Evolutionary conservation across 2,329 filamentous ascomycete species (phyloP).

Genomic region (Botrytis deweyae): DNA sequence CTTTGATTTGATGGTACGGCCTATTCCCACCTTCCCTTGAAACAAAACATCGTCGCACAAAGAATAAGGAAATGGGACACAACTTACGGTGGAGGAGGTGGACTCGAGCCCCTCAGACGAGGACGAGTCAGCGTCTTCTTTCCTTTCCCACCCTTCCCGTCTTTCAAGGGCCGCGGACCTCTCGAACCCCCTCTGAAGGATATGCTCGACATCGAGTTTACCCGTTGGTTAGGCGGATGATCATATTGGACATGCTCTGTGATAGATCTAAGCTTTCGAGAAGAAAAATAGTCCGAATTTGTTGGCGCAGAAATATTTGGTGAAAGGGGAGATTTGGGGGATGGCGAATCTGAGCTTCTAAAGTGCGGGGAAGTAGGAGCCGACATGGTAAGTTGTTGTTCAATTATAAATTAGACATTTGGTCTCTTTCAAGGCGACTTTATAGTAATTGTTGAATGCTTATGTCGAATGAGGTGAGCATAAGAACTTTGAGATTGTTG

Average conservation of each 20-base stretch:
- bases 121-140: constrained; percentile 35
- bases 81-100: constrained; percentile 42
- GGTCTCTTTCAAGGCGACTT: not conserved
- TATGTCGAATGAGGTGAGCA: constrained; percentile 4
- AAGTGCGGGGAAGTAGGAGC: constrained; percentile 17
- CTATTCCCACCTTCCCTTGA: not conserved
- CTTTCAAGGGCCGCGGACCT: constrained; percentile 24
- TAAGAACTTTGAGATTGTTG: constrained; percentile 13
- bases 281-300: constrained; percentile 25
- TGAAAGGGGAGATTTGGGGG: constrained; percentile 29
- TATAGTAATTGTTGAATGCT: constrained; percentile 5
- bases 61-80: not conserved
- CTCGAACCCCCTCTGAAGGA: constrained; percentile 32
- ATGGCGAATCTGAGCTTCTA: constrained; percentile 22
- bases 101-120: constrained; percentile 26
- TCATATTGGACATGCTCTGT: constrained; percentile 38
- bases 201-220: constrained; percentile 34
- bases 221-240: constrained; percentile 27
- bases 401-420: not conserved
- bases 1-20: not conserved
- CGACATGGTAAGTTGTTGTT: constrained; percentile 17
- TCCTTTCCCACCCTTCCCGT: constrained; percentile 28
- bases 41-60: not conserved
- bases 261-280: constrained; percentile 36
- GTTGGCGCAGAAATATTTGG: constrained; percentile 27